Evolutionary conservation across 75 land plant genomes (phyloP).

Genomic region (Pinus albicaulis): DNA sequence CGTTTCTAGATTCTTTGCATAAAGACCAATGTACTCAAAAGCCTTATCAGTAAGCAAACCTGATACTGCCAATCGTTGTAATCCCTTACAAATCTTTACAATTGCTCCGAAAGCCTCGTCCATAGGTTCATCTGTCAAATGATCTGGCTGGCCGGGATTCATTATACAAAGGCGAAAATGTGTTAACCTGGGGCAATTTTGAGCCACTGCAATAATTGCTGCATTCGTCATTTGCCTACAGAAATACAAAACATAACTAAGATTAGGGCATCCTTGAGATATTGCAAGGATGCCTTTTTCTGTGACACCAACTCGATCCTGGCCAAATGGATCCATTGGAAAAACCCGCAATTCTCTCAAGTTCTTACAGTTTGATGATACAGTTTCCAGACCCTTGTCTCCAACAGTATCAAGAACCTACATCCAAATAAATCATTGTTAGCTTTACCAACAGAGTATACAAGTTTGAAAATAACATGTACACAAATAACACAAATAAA

Average conservation of each 20-base stretch:
- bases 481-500: no score
- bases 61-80: constrained; percentile 58
- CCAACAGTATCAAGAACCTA: constrained; percentile 53
- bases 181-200: constrained; percentile 57
- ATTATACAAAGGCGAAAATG: constrained; percentile 81
- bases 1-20: constrained; percentile 67
- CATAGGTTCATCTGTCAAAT: constrained; percentile 55
- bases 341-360: constrained; percentile 85
- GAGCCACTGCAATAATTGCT: constrained; percentile 49
- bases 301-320: constrained; percentile 28
- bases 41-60: constrained; percentile 66
- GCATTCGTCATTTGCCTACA: constrained; percentile 84
- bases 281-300: constrained; percentile 66
- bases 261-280: constrained; percentile 61
- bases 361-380: constrained; percentile 70
- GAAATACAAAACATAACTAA: constrained; percentile 68
- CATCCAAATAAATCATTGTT: neutral
- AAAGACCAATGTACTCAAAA: constrained; percentile 66
- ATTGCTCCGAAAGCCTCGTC: constrained; percentile 81
- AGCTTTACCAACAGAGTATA: neutral
- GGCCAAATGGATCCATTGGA: constrained; percentile 43
- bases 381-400: constrained; percentile 72
- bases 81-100: constrained; percentile 45
- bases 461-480: neutral
- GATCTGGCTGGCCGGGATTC: constrained; percentile 42